Evolutionary conservation across 345 rosid species (phyloP).

Genomic region (Cardamine chenopodiifolia): DNA sequence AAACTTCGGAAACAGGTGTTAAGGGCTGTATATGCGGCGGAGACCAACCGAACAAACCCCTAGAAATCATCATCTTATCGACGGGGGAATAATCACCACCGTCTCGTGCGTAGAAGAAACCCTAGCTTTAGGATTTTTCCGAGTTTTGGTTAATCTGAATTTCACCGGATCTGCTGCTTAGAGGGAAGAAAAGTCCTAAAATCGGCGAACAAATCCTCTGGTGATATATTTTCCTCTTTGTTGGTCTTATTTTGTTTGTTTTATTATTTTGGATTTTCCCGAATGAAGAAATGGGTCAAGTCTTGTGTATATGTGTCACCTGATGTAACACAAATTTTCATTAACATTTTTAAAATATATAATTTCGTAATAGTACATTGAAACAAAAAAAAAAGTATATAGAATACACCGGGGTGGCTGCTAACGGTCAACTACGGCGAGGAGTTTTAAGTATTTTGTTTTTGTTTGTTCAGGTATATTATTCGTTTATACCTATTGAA

Average conservation of each 20-base stretch:
- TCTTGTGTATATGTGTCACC: slow-evolving; percentile 35
- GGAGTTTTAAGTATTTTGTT: slow-evolving; percentile 12
- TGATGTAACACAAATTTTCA: slow-evolving; percentile 19
- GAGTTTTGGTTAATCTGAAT: slow-evolving; percentile 34
- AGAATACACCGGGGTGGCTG: background rate
- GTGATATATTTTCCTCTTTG: background rate
- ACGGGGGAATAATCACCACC: slow-evolving; percentile 33
- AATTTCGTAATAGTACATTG: background rate
- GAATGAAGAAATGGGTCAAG: slow-evolving; percentile 30
- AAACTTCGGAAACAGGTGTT: slow-evolving; percentile 98
- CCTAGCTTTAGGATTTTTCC: slow-evolving; percentile 29
- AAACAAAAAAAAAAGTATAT: background rate
- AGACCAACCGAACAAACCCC: slow-evolving; percentile 98
- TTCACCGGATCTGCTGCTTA: slow-evolving; percentile 59
- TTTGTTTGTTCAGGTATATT: slow-evolving; percentile 11
- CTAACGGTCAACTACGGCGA: slow-evolving; percentile 41
- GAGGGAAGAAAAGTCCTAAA: slow-evolving; percentile 37
- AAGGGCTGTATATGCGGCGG: slow-evolving; percentile 98
- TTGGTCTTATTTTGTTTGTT: background rate
- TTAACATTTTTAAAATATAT: background rate
- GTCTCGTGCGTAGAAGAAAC: slow-evolving; percentile 31
- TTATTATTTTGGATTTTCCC: background rate
- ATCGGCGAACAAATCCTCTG: slow-evolving; percentile 33
- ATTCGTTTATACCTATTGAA: background rate
- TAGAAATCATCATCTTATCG: slow-evolving; percentile 73